phyloP scores from a whole-genome alignment of 805 yeast genomes.

The Lipomyces starkeyi region DNA sequence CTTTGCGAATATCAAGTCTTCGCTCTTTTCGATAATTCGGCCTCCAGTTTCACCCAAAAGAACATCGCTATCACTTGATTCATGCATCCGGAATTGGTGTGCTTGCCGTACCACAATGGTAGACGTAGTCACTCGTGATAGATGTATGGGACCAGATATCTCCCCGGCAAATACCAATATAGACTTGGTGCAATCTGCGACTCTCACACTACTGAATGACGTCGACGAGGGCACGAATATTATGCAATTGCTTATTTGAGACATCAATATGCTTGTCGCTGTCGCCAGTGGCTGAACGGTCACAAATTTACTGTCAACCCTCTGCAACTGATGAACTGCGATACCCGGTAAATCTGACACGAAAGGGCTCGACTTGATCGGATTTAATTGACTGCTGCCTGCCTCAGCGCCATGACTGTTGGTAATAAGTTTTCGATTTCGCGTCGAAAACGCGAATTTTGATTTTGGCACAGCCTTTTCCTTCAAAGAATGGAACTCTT shows the following conservation, averaged over 20 bases:
- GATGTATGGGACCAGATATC: slow-evolving; percentile 30
- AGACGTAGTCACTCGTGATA: slow-evolving; percentile 19
- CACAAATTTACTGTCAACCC: neutral
- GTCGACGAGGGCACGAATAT: slow-evolving; percentile 14
- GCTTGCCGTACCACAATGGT: slow-evolving; percentile 18
- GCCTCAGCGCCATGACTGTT: neutral
- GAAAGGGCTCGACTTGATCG: slow-evolving; percentile 8
- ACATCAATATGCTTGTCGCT: slow-evolving; percentile 7
- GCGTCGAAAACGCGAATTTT: slow-evolving; percentile 24
- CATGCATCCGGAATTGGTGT: slow-evolving; percentile 35
- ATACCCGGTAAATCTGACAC: slow-evolving; percentile 10
- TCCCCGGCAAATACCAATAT: slow-evolving; percentile 18
- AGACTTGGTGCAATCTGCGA: slow-evolving; percentile 14
- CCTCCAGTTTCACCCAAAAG: slow-evolving; percentile 14
- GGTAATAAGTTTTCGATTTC: slow-evolving; percentile 10
- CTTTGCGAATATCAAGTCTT: slow-evolving; percentile 22
- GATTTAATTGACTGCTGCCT: neutral
- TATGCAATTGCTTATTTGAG: slow-evolving; percentile 17
- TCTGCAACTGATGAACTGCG: slow-evolving; percentile 7
- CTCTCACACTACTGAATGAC: slow-evolving; percentile 18
- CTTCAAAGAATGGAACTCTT: slow-evolving; percentile 10
- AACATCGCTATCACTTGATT: slow-evolving; percentile 22
- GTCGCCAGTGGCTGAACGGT: neutral
- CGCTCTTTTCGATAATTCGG: slow-evolving; percentile 31
- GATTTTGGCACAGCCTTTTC: slow-evolving; percentile 18